A percentile compares a stretch with the other conserved stretches of the same genome.
Conservation (phyloP, 2,329 filamentous ascomycete species). For the Neoascochyta sp. region DNA sequence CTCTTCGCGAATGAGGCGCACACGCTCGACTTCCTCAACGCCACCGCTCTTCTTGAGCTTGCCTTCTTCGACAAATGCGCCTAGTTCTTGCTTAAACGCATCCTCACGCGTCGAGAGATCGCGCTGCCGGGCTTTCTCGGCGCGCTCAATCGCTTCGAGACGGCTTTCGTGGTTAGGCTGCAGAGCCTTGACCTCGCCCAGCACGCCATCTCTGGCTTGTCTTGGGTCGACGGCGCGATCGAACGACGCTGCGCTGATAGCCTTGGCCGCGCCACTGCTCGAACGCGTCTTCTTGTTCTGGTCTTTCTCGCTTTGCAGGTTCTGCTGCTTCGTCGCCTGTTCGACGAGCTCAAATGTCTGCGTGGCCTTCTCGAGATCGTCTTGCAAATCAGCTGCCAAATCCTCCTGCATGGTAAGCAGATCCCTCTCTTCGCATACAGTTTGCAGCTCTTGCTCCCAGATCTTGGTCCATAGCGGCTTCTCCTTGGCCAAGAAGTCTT, state of each 20-base stretch:
- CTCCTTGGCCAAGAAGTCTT: slow-evolving; percentile 85
- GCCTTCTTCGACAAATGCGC: slow-evolving; percentile 79
- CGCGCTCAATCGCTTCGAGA: slow-evolving; percentile 94
- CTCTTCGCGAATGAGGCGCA: slow-evolving; percentile 82
- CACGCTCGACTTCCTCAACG: slow-evolving; percentile 86
- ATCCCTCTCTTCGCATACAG: slow-evolving; percentile 92
- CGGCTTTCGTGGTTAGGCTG: slow-evolving; percentile 92
- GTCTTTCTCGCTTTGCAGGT: slow-evolving; percentile 65
- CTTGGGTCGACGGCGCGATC: slow-evolving; percentile 63
- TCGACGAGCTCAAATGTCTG: slow-evolving; percentile 94
- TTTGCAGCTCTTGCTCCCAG: slow-evolving; percentile 95
- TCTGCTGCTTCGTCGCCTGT: slow-evolving; percentile 96
- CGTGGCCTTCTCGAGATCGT: slow-evolving; percentile 90
- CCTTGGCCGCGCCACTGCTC: slow-evolving; percentile 47
- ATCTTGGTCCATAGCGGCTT: slow-evolving; percentile 99
- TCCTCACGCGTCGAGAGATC: slow-evolving; percentile 73
- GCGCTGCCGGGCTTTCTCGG: slow-evolving; percentile 84
- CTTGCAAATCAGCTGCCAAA: slow-evolving; percentile 82
- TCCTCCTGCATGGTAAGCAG: slow-evolving; percentile 96
- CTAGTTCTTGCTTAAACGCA: slow-evolving; percentile 81
- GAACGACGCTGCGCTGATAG: slow-evolving; percentile 33
- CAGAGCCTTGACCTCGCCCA: slow-evolving; percentile 88
- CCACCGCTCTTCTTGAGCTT: slow-evolving; percentile 95
- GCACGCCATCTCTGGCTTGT: slow-evolving; percentile 82
- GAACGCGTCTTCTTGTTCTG: slow-evolving; percentile 44